Evolutionary conservation across 2,329 filamentous ascomycete species (phyloP).

Genomic region (Aspergillus eucalypticola): DNA sequence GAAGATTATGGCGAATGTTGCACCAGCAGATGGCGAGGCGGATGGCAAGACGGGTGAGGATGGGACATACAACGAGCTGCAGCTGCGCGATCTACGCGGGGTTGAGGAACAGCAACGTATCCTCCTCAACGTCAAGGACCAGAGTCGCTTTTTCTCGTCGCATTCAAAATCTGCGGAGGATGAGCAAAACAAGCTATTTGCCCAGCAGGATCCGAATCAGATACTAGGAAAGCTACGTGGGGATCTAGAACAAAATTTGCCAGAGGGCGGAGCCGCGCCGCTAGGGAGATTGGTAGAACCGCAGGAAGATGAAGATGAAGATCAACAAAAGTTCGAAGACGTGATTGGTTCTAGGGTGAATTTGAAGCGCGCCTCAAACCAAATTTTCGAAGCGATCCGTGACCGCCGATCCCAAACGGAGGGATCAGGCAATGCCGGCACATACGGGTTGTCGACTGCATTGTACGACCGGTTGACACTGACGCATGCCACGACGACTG

Average conservation of each 20-base stretch:
- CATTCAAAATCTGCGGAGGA: slow-evolving; percentile 44
- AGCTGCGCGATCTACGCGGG: slow-evolving; percentile 76
- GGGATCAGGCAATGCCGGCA: slow-evolving; percentile 38
- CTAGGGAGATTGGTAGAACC: slow-evolving; percentile 63
- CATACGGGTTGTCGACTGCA: slow-evolving; percentile 50
- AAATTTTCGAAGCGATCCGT: slow-evolving; percentile 61
- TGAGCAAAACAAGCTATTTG: slow-evolving; percentile 59
- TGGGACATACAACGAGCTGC: slow-evolving; percentile 71
- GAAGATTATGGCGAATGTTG: slow-evolving; percentile 87
- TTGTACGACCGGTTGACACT: slow-evolving; percentile 65
- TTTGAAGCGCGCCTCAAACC: slow-evolving; percentile 55
- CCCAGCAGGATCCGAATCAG: slow-evolving; percentile 67
- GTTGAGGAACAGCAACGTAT: slow-evolving; percentile 75
- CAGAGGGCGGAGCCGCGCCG: slow-evolving; percentile 63
- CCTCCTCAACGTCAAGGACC: slow-evolving; percentile 83
- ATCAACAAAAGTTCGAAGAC: slow-evolving; percentile 46
- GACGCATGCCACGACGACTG: slow-evolving; percentile 89
- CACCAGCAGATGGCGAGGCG: slow-evolving; percentile 71
- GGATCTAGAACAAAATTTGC: slow-evolving; percentile 55
- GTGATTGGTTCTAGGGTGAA: slow-evolving; percentile 71
- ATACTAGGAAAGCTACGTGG: slow-evolving; percentile 65
- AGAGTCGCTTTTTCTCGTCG: slow-evolving; percentile 78
- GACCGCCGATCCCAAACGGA: slow-evolving; percentile 55
- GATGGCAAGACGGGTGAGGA: slow-evolving; percentile 69
- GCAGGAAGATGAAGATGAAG: slow-evolving; percentile 59